These are phyloP conservation scores for Lichtheimia corymbifera DNA, from an alignment of 371 early-diverging fungal species.

Conservation along the genomic window DNA sequence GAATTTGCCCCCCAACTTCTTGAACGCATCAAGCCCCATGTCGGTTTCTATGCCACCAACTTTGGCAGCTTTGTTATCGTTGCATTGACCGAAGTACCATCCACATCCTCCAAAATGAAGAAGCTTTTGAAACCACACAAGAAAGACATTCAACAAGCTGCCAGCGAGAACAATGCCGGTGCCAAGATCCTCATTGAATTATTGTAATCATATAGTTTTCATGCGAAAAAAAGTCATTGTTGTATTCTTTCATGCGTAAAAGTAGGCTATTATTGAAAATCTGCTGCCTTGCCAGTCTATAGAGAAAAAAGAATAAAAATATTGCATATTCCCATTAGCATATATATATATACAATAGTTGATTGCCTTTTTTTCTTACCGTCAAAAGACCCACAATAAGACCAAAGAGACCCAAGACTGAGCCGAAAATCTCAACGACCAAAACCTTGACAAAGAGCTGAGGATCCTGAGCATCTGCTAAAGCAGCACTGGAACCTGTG, in stretches of 20 bases:
- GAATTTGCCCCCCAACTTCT: constrained; percentile 48
- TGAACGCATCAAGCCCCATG: constrained; percentile 37
- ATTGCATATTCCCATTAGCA: neutral
- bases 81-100: constrained; percentile 62
- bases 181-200: constrained; percentile 39
- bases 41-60: constrained; percentile 44
- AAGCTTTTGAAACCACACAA: constrained; percentile 41
- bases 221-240: neutral
- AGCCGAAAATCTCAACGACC: constrained; percentile 96
- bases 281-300: constrained; percentile 60
- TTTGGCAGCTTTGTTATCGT: constrained; percentile 59
- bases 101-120: constrained; percentile 40
- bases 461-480: constrained; percentile 95
- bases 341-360: neutral
- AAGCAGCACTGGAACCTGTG: constrained; percentile 90
- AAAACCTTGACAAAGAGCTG: constrained; percentile 95
- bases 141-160: constrained; percentile 37
- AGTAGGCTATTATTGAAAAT: constrained; percentile 28
- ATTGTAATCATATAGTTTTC: constrained; percentile 7
- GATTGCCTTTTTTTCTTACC: constrained; percentile 41
- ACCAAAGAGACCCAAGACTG: constrained; percentile 95
- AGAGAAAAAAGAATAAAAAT: constrained; percentile 9
- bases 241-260: neutral
- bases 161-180: constrained; percentile 33
- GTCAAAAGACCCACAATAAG: constrained; percentile 81